phyloP scores from a whole-genome alignment of 257 asterid species.

The Solanum dulcamara region DNA sequence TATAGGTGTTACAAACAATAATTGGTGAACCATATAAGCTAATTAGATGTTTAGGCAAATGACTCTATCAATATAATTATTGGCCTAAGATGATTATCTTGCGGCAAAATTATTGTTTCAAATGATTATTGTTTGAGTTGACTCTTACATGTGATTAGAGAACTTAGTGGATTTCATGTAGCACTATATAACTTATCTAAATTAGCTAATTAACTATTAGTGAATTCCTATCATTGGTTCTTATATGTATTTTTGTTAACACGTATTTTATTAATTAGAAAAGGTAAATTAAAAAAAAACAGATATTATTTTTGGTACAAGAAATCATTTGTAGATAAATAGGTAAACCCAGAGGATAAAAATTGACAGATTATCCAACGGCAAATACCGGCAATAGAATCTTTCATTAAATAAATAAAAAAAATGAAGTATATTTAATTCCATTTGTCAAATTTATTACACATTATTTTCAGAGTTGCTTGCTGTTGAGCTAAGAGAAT shows the following conservation, averaged over 20 bases:
- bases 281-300: not conserved
- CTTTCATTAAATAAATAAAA: constrained; percentile 4
- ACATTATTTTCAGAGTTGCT: not conserved
- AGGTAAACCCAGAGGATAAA: not conserved
- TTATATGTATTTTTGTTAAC: not conserved
- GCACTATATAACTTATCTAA: not conserved
- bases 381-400: constrained; percentile 19
- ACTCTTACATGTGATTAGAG: not conserved
- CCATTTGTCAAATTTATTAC: not conserved
- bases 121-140: not conserved
- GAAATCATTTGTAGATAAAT: not conserved
- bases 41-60: not conserved
- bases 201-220: not conserved
- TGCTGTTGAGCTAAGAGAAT: not conserved
- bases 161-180: not conserved
- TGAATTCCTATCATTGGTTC: not conserved
- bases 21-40: not conserved
- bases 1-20: no score
- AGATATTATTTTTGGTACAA: not conserved
- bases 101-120: not conserved
- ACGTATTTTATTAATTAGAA: not conserved
- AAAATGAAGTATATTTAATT: not conserved
- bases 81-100: not conserved
- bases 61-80: not conserved
- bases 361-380: constrained; percentile 17